phyloP scores from a whole-genome alignment of 2,329 filamentous ascomycete genomes.

The Penicillium sp. region DNA sequence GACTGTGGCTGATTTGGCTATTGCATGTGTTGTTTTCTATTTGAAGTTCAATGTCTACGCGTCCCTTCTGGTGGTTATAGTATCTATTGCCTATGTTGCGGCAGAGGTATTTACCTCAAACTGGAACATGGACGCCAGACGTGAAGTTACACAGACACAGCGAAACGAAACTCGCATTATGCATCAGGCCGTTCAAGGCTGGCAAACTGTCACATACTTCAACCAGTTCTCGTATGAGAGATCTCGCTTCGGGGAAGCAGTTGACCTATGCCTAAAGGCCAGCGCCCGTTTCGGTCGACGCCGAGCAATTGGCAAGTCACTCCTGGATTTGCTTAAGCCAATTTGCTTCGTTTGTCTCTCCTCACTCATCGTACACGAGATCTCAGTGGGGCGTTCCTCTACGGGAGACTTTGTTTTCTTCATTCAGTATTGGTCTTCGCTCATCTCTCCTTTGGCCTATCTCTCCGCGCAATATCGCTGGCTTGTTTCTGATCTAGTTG shows the following conservation, averaged over 20 bases:
- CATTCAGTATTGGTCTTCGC: conserved; percentile 60
- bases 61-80: conserved; percentile 47
- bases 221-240: conserved; percentile 56
- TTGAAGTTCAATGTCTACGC: conserved; percentile 61
- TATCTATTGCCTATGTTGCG: conserved; percentile 52
- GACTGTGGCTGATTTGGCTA: conserved; percentile 49
- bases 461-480: conserved; percentile 50
- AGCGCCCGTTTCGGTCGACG: neutral
- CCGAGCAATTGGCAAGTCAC: conserved; percentile 2
- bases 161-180: conserved; percentile 53
- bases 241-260: conserved; percentile 41
- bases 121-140: conserved; percentile 39
- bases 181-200: conserved; percentile 58
- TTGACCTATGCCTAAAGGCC: neutral
- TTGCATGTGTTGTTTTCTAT: conserved; percentile 47
- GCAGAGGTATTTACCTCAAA: conserved; percentile 41
- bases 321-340: conserved; percentile 45
- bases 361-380: conserved; percentile 53
- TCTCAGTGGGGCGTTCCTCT: conserved; percentile 47
- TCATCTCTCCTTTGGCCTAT: conserved; percentile 48
- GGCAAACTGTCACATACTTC: conserved; percentile 58
- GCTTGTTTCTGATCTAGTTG: conserved; percentile 56
- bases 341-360: conserved; percentile 45
- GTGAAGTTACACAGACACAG: conserved; percentile 41
- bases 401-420: conserved; percentile 63